Evolutionary conservation across 345 rosid genomes (phyloP), one percentile per base, ranked within the genome.

Genomic region (Brassica rapa): DNA sequence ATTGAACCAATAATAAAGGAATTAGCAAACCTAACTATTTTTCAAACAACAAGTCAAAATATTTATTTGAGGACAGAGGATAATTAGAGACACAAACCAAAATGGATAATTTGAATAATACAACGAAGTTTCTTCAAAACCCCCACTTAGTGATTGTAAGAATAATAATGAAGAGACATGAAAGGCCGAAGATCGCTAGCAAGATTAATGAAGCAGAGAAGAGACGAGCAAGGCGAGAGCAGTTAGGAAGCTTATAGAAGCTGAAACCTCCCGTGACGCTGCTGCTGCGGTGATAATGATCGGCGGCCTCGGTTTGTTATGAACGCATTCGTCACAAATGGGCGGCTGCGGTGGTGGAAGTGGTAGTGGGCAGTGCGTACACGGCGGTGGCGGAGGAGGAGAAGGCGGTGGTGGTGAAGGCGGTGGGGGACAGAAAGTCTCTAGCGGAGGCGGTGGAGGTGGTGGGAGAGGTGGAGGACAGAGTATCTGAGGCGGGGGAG

Each of bases 361-460:
- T 8, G 83, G 80, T 3, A 80, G 30, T 4, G 72, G 24, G 56
- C 83, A 80, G 74, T 64, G 80, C 1, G 64, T 74, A 64, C 83
- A 80, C 7, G 83, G 83, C 39, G 83, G 79, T 64, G 83, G 63
- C 4, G 82, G 71, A 39, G 82, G 66, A 24, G 78, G 66, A 24
- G 85, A 68, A 11, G 85, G 78, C 1, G 79, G 81, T 0, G 71
- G 75, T 1, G 75, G 75, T n/a, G 75, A 29, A 5, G 78, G 76
- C 0, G 80, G 72, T 2, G 79, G 79, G 0, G 64, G 78, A 33
- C 74, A 46, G 1, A 74, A 37, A 12, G 70, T 64, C 19, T 61
- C 73, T 30, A 21, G 6, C 1, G 79, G 77, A 0, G 77, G 55
- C 1, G 80, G 68, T 6, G 74, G 71, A 5, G 77, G 71, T 0